Base-by-base conservation (phyloP, 108 stramenopile genomes). In the Cyclotella sp. region DNA sequence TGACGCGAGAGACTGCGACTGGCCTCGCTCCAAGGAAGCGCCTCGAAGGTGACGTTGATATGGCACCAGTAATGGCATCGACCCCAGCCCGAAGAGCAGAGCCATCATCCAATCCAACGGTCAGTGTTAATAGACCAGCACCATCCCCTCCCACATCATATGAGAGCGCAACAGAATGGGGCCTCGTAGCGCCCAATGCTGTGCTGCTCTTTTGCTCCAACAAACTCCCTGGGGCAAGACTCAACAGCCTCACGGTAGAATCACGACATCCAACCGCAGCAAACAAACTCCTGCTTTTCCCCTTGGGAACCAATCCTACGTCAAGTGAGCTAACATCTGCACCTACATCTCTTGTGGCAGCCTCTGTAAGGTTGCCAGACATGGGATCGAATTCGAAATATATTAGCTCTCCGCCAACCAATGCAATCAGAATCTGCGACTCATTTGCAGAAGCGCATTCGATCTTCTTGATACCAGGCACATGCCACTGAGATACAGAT, bases 351-450 rank as follows among this genome's bases (percentile, higher is more conserved):
- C 87, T 83, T 29, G 85, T 91, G 18, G 86, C 92, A 29, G 86
- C 82, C 69, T 98, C 97, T 24, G 63, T 86, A 14, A 97, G 76
- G 47, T 90, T 88, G 15, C 93, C 91, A 53, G 85, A 85, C 55
- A 88, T 60, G 13, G 87, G 88, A 79, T 99, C 97, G 44, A 98
- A 81, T 84, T 98, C 97, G 70, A 99, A 99, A 80, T 98, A 98
- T 49, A 94, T 93, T 27, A 99, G 67, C 62, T 96, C 95, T 21
- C 98, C 97, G 30, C 97, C 97, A 26, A 92, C 97, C 44, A 98
- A 81, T 9, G 95, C 96, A 68, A 98, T 83, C 46, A 96, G 68
- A 52, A 97, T 94, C 77, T 99, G 99, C 18, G 91, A 87, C 68
- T 87, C 88, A 74, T 98, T 98, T 10, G 92, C 89, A 18, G 90